Conservation (phyloP, 148 eudicot genomes). For the Nyssa sinensis region DNA sequence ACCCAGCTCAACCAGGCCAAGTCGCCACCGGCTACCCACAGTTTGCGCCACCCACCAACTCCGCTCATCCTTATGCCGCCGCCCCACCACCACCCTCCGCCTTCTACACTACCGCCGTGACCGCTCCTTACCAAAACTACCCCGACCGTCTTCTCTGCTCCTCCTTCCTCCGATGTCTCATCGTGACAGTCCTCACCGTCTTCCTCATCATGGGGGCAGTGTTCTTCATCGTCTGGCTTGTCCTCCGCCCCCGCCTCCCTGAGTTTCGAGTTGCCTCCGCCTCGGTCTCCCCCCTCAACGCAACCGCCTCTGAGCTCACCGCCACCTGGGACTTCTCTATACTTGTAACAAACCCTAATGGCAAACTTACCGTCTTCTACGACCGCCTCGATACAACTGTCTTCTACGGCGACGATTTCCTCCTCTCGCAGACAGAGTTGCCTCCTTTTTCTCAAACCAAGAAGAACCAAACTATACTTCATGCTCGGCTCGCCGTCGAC, state of each 20-base stretch:
- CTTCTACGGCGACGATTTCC: constrained; percentile 6
- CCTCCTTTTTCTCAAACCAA: constrained; percentile 17
- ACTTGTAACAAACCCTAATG: constrained; percentile 16
- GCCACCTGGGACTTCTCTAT: constrained; percentile 15
- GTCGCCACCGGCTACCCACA: constrained; percentile 9
- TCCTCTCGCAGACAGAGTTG: constrained; percentile 5
- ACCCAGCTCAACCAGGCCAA: neutral
- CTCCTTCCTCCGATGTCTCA: neutral
- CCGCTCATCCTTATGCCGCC: no score
- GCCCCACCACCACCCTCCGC: constrained; percentile 2
- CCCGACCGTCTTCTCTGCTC: neutral
- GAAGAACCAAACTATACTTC: neutral
- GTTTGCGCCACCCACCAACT: neutral
- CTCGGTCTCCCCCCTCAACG: neutral
- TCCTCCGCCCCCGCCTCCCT: constrained; percentile 9
- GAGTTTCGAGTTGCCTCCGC: constrained; percentile 6
- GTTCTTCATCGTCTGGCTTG: neutral
- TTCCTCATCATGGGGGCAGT: neutral
- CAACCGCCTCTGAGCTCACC: constrained; percentile 4
- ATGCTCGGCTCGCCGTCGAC: neutral
- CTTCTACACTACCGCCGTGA: neutral
- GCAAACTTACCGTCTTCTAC: constrained; percentile 14
- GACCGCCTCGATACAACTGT: neutral
- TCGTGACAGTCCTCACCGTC: neutral
- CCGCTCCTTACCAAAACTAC: neutral